Percentiles rank a stretch among this genome's conserved stretches.
Evolutionary conservation across 352 stramenopile species (phyloP).

Genomic region (Phytophthora pistaciae): DNA sequence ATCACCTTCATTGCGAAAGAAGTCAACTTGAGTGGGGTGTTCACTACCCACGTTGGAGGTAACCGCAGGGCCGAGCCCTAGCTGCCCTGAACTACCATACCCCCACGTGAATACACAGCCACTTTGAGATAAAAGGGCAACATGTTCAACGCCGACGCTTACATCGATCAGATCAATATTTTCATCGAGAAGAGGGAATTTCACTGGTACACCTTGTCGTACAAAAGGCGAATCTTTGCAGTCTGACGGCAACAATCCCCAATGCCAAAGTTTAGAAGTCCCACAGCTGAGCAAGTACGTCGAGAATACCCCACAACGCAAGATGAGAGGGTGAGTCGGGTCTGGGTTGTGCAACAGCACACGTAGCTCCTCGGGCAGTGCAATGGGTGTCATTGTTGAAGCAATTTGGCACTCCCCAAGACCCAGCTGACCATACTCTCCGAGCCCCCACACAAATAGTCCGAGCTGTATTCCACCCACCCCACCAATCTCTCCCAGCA

Average conservation of each 20-base stretch:
- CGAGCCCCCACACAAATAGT: slow-evolving; percentile 48
- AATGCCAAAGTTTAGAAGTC: slow-evolving; percentile 41
- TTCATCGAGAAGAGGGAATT: slow-evolving; percentile 28
- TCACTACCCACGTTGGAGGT: slow-evolving; percentile 18
- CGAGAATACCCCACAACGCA: slow-evolving; percentile 48
- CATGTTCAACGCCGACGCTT: slow-evolving; percentile 36
- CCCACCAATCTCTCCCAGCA: slow-evolving; percentile 18
- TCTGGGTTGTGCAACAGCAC: slow-evolving; percentile 9
- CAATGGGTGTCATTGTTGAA: slow-evolving; percentile 30
- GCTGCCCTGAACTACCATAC: slow-evolving; percentile 35
- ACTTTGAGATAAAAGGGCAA: slow-evolving; percentile 35
- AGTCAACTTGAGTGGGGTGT: slow-evolving; percentile 31
- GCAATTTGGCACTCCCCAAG: slow-evolving; percentile 36
- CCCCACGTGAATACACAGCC: slow-evolving; percentile 54
- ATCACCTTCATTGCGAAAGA: slow-evolving; percentile 23
- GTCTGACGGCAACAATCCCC: slow-evolving; percentile 38
- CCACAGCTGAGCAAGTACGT: slow-evolving; percentile 35
- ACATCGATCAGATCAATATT: slow-evolving; percentile 32
- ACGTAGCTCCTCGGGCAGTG: slow-evolving; percentile 17
- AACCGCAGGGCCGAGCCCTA: slow-evolving; percentile 40
- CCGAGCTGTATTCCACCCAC: background rate
- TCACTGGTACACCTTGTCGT: slow-evolving; percentile 24
- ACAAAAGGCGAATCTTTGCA: slow-evolving; percentile 15
- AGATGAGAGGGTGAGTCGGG: background rate
- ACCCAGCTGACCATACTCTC: slow-evolving; percentile 58